These are phyloP conservation scores for Colletotrichum lini DNA, from an alignment of 2,329 filamentous ascomycete species.

Conservation along the genomic window DNA sequence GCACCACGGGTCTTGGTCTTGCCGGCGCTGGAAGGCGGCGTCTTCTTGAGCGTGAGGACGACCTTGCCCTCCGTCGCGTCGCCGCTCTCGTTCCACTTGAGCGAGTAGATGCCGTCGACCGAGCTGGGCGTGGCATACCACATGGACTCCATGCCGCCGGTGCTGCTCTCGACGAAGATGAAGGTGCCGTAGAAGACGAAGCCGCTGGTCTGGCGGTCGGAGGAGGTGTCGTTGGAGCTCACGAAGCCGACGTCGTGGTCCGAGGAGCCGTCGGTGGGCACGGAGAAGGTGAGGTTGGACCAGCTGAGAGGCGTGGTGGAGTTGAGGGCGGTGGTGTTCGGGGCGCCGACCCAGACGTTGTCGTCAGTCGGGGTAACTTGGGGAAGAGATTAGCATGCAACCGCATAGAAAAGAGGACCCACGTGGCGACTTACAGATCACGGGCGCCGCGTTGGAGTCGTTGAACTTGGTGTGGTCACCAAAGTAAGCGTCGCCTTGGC, in stretches of 20 bases:
- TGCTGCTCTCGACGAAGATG: slow-evolving; percentile 31
- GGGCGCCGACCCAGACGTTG: slow-evolving; percentile 43
- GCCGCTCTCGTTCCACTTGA: slow-evolving; percentile 47
- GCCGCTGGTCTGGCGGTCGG: slow-evolving; percentile 41
- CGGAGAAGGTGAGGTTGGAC: slow-evolving; percentile 46
- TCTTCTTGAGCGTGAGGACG: slow-evolving; percentile 44
- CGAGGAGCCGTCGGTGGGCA: slow-evolving; percentile 43
- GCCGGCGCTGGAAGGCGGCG: slow-evolving; percentile 34
- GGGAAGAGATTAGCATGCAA: not conserved
- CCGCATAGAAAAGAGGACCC: fast-evolving
- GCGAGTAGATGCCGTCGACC: slow-evolving; percentile 42
- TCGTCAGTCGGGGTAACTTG: slow-evolving; percentile 40
- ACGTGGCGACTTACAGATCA: slow-evolving; percentile 18
- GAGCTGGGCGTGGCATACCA: slow-evolving; percentile 46
- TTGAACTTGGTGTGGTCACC: slow-evolving; percentile 31
- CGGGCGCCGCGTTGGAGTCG: slow-evolving; percentile 32
- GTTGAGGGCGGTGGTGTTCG: slow-evolving; percentile 40
- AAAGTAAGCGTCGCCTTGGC: slow-evolving; percentile 27
- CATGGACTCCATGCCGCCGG: slow-evolving; percentile 41
- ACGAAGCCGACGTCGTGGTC: slow-evolving; percentile 45
- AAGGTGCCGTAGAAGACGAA: slow-evolving; percentile 48
- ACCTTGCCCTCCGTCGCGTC: slow-evolving; percentile 35
- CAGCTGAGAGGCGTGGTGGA: slow-evolving; percentile 40
- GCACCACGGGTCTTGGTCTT: not conserved
- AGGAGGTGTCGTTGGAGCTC: slow-evolving; percentile 9